Evolutionary conservation across 345 rosid genomes (phyloP).

Genomic region (Anacardium occidentale): DNA sequence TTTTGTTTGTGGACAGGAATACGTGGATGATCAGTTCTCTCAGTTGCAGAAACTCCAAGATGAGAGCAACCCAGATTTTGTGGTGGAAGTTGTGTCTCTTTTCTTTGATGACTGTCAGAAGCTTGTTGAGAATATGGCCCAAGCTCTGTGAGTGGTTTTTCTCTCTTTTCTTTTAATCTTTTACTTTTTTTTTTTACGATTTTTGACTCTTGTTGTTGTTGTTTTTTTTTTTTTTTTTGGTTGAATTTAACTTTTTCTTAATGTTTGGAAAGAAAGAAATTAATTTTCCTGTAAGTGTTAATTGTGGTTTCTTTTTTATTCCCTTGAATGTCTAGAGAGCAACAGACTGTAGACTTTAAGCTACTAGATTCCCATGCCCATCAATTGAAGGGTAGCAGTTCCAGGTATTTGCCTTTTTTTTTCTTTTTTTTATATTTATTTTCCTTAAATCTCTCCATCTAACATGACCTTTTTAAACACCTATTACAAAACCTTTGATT

Average conservation of each 20-base stretch:
- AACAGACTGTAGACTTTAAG: slow-evolving; percentile 58
- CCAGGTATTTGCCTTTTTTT: slow-evolving; percentile 56
- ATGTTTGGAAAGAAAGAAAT: too few species aligned
- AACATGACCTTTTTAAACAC: neutral
- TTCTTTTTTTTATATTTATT: neutral
- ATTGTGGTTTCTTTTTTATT: neutral
- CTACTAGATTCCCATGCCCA: slow-evolving; percentile 78
- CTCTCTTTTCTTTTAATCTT: neutral
- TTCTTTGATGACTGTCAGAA: slow-evolving; percentile 83
- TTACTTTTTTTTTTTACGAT: neutral
- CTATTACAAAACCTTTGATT: slow-evolving; percentile 10
- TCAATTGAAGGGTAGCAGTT: slow-evolving; percentile 96
- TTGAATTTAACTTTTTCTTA: too few species aligned
- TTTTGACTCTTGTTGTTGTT: neutral
- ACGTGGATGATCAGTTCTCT: slow-evolving; percentile 74
- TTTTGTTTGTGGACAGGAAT: slow-evolving; percentile 36
- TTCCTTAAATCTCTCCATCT: neutral
- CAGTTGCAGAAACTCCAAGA: slow-evolving; percentile 83
- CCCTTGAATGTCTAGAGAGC: slow-evolving; percentile 35
- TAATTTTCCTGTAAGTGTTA: slow-evolving; percentile 9
- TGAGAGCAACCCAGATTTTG: slow-evolving; percentile 76
- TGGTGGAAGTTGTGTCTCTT: slow-evolving; percentile 63
- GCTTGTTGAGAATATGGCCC: slow-evolving; percentile 61
- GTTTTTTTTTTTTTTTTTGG: neutral
- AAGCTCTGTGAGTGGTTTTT: slow-evolving; percentile 53